These are phyloP conservation scores for Syzygium oleosum DNA, from an alignment of 345 rosid species.

Conservation along the genomic window DNA sequence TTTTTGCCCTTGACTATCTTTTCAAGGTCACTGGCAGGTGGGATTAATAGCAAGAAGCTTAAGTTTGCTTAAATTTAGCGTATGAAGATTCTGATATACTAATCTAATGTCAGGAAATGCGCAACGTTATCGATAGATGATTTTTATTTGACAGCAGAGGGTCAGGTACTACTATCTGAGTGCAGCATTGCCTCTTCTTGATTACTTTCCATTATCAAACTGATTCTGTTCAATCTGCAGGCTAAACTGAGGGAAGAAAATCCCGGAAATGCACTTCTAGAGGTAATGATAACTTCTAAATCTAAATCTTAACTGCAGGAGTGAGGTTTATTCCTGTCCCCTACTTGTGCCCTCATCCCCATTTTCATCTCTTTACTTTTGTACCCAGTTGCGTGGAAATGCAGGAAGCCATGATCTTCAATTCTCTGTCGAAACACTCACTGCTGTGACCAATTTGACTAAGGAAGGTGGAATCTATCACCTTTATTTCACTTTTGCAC, in stretches of 20 bases:
- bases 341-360: background rate
- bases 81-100: background rate
- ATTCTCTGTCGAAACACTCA: slow-evolving; percentile 64
- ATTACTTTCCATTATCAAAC: slow-evolving; percentile 5
- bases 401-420: slow-evolving; percentile 98
- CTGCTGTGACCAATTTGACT: slow-evolving; percentile 42
- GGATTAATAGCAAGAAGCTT: background rate
- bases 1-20: slow-evolving; percentile 87
- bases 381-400: slow-evolving; percentile 72
- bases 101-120: slow-evolving; percentile 47
- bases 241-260: slow-evolving; percentile 60
- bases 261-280: slow-evolving; percentile 78
- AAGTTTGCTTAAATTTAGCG: background rate
- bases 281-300: slow-evolving; percentile 29
- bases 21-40: slow-evolving; percentile 74
- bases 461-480: slow-evolving; percentile 53
- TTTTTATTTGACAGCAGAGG: slow-evolving; percentile 84
- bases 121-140: slow-evolving; percentile 90
- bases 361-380: background rate
- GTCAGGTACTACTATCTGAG: slow-evolving; percentile 43
- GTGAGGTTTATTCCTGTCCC: background rate
- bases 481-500: slow-evolving; percentile 1
- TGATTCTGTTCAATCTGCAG: slow-evolving; percentile 24
- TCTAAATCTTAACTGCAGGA: background rate
- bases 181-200: background rate